Evolutionary conservation across 306 rosid species (phyloP), one percentile per base, ranked within the genome.

Genomic region (Cicer arietinum): DNA sequence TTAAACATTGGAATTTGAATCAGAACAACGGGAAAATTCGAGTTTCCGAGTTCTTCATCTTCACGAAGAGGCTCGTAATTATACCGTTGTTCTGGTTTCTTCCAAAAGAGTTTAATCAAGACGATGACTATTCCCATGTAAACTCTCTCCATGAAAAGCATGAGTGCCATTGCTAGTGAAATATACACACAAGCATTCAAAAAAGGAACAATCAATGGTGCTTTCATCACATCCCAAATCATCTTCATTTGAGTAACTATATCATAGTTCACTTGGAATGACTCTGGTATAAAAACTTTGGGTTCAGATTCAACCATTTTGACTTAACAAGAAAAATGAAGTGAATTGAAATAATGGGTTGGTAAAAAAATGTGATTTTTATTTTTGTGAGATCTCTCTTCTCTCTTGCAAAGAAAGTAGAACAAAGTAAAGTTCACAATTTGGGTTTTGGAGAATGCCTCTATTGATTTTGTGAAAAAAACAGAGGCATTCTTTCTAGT

Each of bases 1-100:
- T 95, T 95, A 85, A 83, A 95, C 99, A 95, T 95, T 13, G 99
- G 99, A 85, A 95, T 95, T 90, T 95, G 99, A 20, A 95, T n/a
- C 5, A 95, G 94, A 39, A 95, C 98, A 10, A 81, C 85, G 0
- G 99, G 99, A 85, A 86, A 95, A 84, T 90, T 89, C 8, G 96
- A 80, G 80, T 85, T 76, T 1, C 99, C 99, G 20, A 81, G 30
- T 88, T 95, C 99, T 53, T 75, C 77, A 25, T 95, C 99, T 3
- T 95, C 99, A 69, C 86, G 86, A 10, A 95, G 65, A 0, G 77
- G 84, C 9, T 95, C 94, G 6, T 14, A 92, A 0, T 79, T 90
- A 82, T 92, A 92, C 1, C 99, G 86, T 41, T 88, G 81, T 4
- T 95, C 96, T 3, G 99, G 99, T 76, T 95, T 95, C 65, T 88